Base-by-base conservation (phyloP, 257 asterid genomes). In the Coffea eugenioides region DNA sequence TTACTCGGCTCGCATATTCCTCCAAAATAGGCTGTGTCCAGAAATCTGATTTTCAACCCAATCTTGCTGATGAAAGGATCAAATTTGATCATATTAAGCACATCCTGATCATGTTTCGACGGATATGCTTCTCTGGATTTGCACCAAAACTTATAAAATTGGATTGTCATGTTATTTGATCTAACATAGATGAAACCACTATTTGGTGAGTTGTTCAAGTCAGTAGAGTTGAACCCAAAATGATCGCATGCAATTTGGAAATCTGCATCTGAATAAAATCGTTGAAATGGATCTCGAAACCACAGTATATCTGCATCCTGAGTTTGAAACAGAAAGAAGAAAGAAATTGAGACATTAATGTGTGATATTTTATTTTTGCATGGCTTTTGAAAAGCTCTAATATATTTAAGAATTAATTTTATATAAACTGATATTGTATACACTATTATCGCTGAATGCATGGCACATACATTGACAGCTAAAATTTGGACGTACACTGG, bases 221-320 rank as follows among this genome's bases (percentile, higher is more conserved):
- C 87, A 0, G 79, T 83, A 10, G 78, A 83, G 79, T 85, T 70
- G 46, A 18, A 74, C 85, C 78, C 25, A 69, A 84, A 92, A 72
- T 82, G 86, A 45, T 92, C 97, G 41, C 97, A 90, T 0, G 95
- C 88, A 6, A 89, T 86, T 75, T 92, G 94, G 77, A 92, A 87
- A 72, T 92, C 94, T 0, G 86, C 88, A 2, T 89, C 88, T 0
- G 84, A 49, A 46, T 89, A 79, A 75, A 92, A 91, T 62, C 76
- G 83, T 46, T 21, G 25, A 45, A 92, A 89, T 59, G 97, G 97
- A 74, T 89, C 72, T 52, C 96, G 81, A 34, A 91, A 74, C 96
- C 97, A 92, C 88, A 92, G 75, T 39, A 92, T 85, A 65, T 91
- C 97, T 3, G 89, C 91, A 83, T 91, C 94, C 94, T 92, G 69